These are phyloP conservation scores for Strobilomyces dryophilus DNA, from an alignment of 768 basidiomycete species.

Conservation along the genomic window DNA sequence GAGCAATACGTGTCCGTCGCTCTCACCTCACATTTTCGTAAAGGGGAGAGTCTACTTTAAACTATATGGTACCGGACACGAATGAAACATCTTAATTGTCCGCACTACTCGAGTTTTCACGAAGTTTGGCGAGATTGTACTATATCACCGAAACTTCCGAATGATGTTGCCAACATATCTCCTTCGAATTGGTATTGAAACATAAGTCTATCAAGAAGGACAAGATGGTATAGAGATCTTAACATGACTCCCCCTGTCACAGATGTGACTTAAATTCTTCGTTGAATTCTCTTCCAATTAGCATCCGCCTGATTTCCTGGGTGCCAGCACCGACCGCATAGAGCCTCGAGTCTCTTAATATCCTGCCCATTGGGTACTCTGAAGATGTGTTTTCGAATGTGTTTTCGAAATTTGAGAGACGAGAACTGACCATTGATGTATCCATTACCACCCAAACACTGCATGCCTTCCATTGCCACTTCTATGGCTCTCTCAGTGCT, in stretches of 20 bases:
- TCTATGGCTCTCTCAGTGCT: conserved; percentile 91
- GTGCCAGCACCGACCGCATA: conserved; percentile 97
- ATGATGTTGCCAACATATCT: background rate
- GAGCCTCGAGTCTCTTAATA: conserved; percentile 81
- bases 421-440: conserved; percentile 78
- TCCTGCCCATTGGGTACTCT: conserved; percentile 90
- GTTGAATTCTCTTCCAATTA: conserved; percentile 93
- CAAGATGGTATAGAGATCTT: background rate
- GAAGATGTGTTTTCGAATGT: background rate
- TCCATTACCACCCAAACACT: conserved; percentile 92
- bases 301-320: conserved; percentile 91
- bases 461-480: conserved; percentile 88
- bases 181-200: background rate
- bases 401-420: background rate
- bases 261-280: conserved; percentile 43
- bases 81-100: background rate
- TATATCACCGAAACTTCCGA: background rate
- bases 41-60: conserved; percentile 35
- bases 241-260: background rate
- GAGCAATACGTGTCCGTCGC: background rate
- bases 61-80: background rate
- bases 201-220: background rate
- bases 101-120: background rate
- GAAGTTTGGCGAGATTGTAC: background rate
- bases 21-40: conserved; percentile 5